Evolutionary conservation across 306 rosid genomes (phyloP), one percentile per base, ranked within the genome.

Genomic region (Corylus americana): DNA sequence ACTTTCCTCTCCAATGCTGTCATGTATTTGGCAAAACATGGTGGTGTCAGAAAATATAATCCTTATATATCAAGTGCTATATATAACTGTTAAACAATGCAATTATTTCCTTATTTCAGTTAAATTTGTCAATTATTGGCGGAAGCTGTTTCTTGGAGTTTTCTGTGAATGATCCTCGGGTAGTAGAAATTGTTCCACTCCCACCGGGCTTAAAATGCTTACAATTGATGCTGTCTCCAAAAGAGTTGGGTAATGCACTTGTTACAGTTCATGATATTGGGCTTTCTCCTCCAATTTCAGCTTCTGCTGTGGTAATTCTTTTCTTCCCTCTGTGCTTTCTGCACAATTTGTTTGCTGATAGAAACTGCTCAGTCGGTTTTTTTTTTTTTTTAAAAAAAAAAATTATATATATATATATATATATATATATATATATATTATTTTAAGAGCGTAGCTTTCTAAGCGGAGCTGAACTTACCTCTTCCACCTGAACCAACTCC

Each of bases 111-210:
- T 76, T 77, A 72, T 64, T 85, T 67, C 85, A 93, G 98, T 88
- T 83, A 53, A 89, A 89, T 75, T 76, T 94, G 85, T 86, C 93
- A 61, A 94, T 91, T 73, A 85, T 84, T 80, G 98, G 98, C 64
- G 98, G 98, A 79, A 94, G 98, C 93, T 90, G 97, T 91, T 91
- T 89, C 83, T 79, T 94, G 89, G 97, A 94, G 84, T 90, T 91
- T 71, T 76, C 71, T 82, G 89, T 89, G 73, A 92, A 94, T 77
- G 88, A 90, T 90, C 87, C 98, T 78, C 89, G 74, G 75, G 93
- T 92, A 77, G 89, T 92, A 75, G 97, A 92, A 84, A 83, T 90
- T 71, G 83, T 85, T 84, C 92, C 89, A 78, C 85, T 92, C 37
- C 88, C 90, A 59, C 81, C 83, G 10, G 93, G 83, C 76, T 74